A percentile compares a stretch with the other conserved stretches of the same genome.
phyloP scores from a whole-genome alignment of 805 yeast species.

The Sugiyamaella qingdaonensis region DNA sequence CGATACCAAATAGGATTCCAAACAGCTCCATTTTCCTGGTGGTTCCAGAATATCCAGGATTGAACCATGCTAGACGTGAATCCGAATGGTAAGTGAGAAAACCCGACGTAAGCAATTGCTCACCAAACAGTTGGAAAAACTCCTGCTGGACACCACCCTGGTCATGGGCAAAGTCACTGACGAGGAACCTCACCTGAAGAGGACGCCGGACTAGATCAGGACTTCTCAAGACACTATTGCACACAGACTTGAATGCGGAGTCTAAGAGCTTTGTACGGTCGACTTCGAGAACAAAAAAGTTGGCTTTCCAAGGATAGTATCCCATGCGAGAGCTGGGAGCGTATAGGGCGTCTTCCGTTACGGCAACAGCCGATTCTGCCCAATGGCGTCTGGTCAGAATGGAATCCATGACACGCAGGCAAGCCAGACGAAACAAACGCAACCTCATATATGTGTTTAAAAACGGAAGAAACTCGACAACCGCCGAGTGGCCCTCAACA shows the following conservation, averaged over 20 bases:
- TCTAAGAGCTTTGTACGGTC: slow-evolving; percentile 19
- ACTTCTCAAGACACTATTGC: slow-evolving; percentile 10
- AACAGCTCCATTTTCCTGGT: slow-evolving; percentile 21
- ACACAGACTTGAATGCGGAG: slow-evolving; percentile 17
- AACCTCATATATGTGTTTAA: background rate
- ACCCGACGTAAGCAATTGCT: slow-evolving; percentile 17
- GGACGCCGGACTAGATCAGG: slow-evolving; percentile 22
- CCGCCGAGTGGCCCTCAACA: background rate
- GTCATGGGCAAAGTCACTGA: slow-evolving; percentile 30
- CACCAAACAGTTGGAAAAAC: slow-evolving; percentile 26
- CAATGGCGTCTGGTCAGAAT: background rate
- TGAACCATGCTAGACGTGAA: slow-evolving; percentile 25
- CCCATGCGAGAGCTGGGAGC: background rate
- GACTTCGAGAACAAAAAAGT: slow-evolving; percentile 19
- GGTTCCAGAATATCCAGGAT: slow-evolving; percentile 19
- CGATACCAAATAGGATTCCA: slow-evolving; percentile 29
- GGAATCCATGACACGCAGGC: slow-evolving; percentile 9
- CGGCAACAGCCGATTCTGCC: background rate
- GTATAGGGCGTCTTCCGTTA: background rate
- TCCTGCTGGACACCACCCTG: slow-evolving; percentile 32
- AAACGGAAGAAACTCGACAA: background rate
- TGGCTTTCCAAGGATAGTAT: background rate
- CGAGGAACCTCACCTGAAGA: slow-evolving; percentile 23
- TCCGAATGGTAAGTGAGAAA: slow-evolving; percentile 18
- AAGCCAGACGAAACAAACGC: slow-evolving; percentile 1